Evolutionary conservation across 192 early-diverging fungal genomes (phyloP).

Genomic region (Mortierella antarctica): DNA sequence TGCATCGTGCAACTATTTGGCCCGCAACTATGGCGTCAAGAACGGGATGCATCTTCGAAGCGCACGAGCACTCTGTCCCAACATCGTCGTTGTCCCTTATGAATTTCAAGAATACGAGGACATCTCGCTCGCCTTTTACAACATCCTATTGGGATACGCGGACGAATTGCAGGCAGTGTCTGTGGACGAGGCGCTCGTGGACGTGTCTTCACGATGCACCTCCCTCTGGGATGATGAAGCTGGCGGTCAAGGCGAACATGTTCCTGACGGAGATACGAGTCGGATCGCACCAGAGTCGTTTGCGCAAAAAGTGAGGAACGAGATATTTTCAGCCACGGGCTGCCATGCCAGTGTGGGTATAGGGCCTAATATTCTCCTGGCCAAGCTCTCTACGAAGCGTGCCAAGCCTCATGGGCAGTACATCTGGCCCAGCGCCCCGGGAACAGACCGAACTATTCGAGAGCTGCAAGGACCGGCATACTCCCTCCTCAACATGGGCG

Average conservation of each 20-base stretch:
- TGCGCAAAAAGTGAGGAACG: slow-evolving; percentile 65
- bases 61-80: slow-evolving; percentile 77
- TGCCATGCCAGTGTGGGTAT: slow-evolving; percentile 84
- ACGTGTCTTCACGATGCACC: slow-evolving; percentile 64
- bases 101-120: slow-evolving; percentile 50
- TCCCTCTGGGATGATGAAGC: slow-evolving; percentile 40
- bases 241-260: not conserved
- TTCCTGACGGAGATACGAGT: not conserved
- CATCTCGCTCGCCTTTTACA: slow-evolving; percentile 53
- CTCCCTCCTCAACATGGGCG: not conserved
- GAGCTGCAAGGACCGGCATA: slow-evolving; percentile 56
- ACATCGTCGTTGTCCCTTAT: slow-evolving; percentile 72
- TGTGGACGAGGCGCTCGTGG: slow-evolving; percentile 87
- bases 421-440: slow-evolving; percentile 37
- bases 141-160: slow-evolving; percentile 70
- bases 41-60: slow-evolving; percentile 83
- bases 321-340: slow-evolving; percentile 61
- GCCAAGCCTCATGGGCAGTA: slow-evolving; percentile 45
- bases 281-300: slow-evolving; percentile 46
- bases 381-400: slow-evolving; percentile 57
- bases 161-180: slow-evolving; percentile 84
- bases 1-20: slow-evolving; percentile 91
- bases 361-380: slow-evolving; percentile 76
- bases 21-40: slow-evolving; percentile 75
- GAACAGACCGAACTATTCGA: slow-evolving; percentile 50